Percentiles rank a stretch among this genome's conserved stretches.
Evolutionary conservation across 2,329 filamentous ascomycete species (phyloP).

Genomic region (Fusarium drepaniforme): DNA sequence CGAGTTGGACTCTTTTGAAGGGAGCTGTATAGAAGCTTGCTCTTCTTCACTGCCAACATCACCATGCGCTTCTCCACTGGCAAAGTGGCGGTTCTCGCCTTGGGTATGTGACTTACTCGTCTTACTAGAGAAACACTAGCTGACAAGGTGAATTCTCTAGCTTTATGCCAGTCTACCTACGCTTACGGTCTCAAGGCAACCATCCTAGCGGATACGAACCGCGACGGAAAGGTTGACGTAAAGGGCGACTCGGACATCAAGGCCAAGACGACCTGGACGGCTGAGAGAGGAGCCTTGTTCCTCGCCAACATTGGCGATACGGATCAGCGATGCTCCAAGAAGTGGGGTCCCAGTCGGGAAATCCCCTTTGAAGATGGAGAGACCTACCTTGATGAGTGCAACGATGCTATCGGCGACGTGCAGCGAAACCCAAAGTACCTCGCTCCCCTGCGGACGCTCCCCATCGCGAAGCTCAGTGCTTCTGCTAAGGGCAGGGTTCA

Average conservation of each 20-base stretch:
- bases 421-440: slow-evolving; percentile 46
- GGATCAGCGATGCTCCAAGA: slow-evolving; percentile 44
- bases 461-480: slow-evolving; percentile 27
- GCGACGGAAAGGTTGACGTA: slow-evolving; percentile 49
- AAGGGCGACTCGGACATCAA: slow-evolving; percentile 28
- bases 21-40: not conserved
- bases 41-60: not conserved
- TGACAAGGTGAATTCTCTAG: slow-evolving; percentile 3
- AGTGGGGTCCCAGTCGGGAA: not conserved
- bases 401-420: slow-evolving; percentile 51
- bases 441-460: slow-evolving; percentile 48
- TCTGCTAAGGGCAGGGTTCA: slow-evolving; percentile 32
- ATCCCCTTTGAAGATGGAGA: slow-evolving; percentile 1
- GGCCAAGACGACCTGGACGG: slow-evolving; percentile 43
- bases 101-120: slow-evolving; percentile 5
- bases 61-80: slow-evolving; percentile 13
- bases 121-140: fast-evolving
- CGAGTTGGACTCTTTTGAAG: not conserved
- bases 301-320: slow-evolving; percentile 53
- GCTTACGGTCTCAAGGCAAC: slow-evolving; percentile 23
- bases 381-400: slow-evolving; percentile 45
- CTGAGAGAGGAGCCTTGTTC: slow-evolving; percentile 48
- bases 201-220: slow-evolving; percentile 52
- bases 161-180: slow-evolving; percentile 9
- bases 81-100: not conserved